Base-by-base conservation (phyloP, 2,329 filamentous ascomycete species). In the Cercospora sp. region DNA sequence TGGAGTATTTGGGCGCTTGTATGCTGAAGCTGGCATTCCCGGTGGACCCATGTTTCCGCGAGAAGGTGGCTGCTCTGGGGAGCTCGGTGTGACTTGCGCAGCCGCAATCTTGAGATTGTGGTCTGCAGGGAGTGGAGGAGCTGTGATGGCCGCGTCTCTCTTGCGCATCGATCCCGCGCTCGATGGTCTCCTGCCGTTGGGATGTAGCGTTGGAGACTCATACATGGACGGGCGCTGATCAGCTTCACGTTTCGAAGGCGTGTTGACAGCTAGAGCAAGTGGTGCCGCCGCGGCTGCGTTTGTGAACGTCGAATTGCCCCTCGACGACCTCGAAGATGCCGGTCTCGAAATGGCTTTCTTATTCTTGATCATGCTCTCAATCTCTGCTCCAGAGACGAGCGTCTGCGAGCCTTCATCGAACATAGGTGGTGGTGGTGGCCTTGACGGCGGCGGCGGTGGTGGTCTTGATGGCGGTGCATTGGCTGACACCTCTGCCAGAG, bases 81-180 rank as follows among this genome's bases (percentile, higher is more conserved):
- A 69, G 42, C 72, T 76, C 77, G 76, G 85, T 75, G 69, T 84
- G 69, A 88, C 89, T 74, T 87, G 84, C 45, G 91, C 92, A 60
- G 92, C 92, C 74, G 94, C 90, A 73, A 97, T 97, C 67, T 87
- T 89, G 80, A 95, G 88, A 73, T 88, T 91, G 78, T 97, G 93
- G 78, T 97, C 94, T 12, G 84, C 74, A 48, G 94, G 94, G 67
- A 97, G 84, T 33, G 93, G 93, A 42, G 88, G 85, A 7, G 77
- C 72, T 33, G 81, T 81, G 16, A 64, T 36, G 6, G 79, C 79
- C 9, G 62, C 64, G 79, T 79, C 62, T 82, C 83, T 82, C 57
- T 80, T 83, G 65, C 82, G 87, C 57, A 86, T 85, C 79, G 93
- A 97, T 42, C 87, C 83, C 51, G 91, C 86, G 78, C 93, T 97